Percentiles rank a stretch among this genome's conserved stretches.
Evolutionary conservation across 495 filamentous ascomycete species (phyloP).

Genomic region (Daldinia bambusicola): DNA sequence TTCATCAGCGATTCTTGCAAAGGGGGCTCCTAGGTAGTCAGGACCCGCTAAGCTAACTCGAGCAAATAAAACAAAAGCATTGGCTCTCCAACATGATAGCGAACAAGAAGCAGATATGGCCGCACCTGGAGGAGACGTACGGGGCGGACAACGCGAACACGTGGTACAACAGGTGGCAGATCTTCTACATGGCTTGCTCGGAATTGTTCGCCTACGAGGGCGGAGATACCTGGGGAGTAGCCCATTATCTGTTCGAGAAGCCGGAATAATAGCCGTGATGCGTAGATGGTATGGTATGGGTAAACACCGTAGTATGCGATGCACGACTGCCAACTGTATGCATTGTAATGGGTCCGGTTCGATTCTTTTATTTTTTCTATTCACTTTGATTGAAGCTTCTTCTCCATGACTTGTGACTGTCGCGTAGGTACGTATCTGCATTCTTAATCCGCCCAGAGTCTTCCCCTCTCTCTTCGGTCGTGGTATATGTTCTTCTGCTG

Average conservation of each 20-base stretch:
- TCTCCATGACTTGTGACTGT: conserved; percentile 3
- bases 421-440: conserved; percentile 20
- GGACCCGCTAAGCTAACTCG: conserved; percentile 30
- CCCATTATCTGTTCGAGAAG: conserved; percentile 71
- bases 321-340: conserved; percentile 13
- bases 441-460: neutral
- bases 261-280: conserved; percentile 28
- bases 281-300: too few relatives aligned
- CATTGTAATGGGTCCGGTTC: neutral
- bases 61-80: conserved; percentile 57
- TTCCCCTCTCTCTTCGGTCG: neutral
- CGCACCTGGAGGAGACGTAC: conserved; percentile 68
- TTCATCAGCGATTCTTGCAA: too few relatives aligned
- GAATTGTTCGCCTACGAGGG: conserved; percentile 70
- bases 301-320: conserved; percentile 21
- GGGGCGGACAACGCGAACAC: conserved; percentile 62
- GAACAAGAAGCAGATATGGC: conserved; percentile 66
- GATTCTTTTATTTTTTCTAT: conserved; percentile 16
- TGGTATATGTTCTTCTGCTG: conserved; percentile 10
- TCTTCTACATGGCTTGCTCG: conserved; percentile 74
- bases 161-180: conserved; percentile 74
- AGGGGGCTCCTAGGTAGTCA: too few relatives aligned
- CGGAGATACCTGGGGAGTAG: conserved; percentile 71
- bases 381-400: neutral
- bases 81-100: conserved; percentile 65